Percentiles rank a stretch among this genome's conserved stretches.
phyloP scores from a whole-genome alignment of 768 basidiomycete genomes.

The Amanita rimosa region DNA sequence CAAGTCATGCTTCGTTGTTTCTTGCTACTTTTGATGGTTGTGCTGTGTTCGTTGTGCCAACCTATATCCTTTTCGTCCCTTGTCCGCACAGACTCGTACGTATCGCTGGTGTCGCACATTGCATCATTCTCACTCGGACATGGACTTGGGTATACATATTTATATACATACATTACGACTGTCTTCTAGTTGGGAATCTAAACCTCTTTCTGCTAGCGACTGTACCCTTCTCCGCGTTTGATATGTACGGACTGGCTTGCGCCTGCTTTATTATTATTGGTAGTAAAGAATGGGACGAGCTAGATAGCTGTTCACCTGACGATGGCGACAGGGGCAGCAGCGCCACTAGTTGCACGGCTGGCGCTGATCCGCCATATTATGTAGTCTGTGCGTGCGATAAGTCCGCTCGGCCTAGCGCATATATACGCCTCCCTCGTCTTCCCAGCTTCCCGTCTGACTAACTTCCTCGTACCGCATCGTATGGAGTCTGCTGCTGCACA shows the following conservation, averaged over 20 bases:
- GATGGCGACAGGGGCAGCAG: neutral
- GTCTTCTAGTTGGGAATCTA: neutral
- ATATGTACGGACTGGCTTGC: neutral
- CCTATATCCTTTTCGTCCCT: too few species aligned
- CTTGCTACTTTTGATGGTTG: neutral
- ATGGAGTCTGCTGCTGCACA: neutral
- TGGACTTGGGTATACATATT: slow-evolving; percentile 2
- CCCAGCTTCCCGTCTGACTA: neutral
- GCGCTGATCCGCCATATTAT: neutral
- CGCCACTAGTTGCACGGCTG: neutral
- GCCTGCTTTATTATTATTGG: neutral
- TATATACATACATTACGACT: slow-evolving; percentile 3
- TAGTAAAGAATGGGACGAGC: too few species aligned
- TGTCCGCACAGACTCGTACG: too few species aligned
- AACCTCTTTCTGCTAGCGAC: neutral
- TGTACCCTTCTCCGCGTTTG: neutral
- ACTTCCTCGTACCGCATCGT: too few species aligned
- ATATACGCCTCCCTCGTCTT: neutral
- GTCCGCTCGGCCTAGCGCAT: neutral
- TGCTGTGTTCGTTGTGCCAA: neutral
- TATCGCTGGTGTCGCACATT: neutral
- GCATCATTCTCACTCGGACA: slow-evolving; percentile 1
- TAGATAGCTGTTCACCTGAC: neutral
- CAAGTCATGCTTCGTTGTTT: neutral
- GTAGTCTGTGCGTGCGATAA: slow-evolving; percentile 2